These are phyloP conservation scores for Leptomonas pyrrhocoris DNA, from an alignment of 208 protist genomes.

Conservation along the genomic window DNA sequence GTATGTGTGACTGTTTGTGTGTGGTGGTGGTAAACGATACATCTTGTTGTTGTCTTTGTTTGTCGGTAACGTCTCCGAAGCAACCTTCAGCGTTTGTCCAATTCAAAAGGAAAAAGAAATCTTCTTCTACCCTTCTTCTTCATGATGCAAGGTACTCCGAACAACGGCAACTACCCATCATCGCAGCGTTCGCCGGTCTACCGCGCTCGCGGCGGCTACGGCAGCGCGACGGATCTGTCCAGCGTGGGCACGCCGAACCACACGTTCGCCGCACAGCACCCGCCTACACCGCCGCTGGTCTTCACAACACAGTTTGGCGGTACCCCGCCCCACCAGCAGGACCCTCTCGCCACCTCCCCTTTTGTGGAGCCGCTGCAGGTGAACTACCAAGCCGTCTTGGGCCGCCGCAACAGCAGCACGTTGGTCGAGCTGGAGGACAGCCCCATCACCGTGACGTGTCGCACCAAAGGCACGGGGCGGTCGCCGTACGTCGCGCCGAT, in stretches of 20 bases:
- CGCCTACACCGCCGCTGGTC: slow-evolving; percentile 40
- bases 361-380: slow-evolving; percentile 39
- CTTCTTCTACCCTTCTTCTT: too few species aligned
- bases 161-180: slow-evolving; percentile 1
- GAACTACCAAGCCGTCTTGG: slow-evolving; percentile 36
- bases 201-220: slow-evolving; percentile 2
- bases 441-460: slow-evolving; percentile 56
- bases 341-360: slow-evolving; percentile 27
- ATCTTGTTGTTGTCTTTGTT: too few species aligned
- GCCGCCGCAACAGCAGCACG: slow-evolving; percentile 40
- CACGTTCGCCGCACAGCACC: slow-evolving; percentile 17
- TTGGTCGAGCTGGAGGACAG: slow-evolving; percentile 50
- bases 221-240: slow-evolving; percentile 3
- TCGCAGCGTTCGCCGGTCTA: slow-evolving; percentile 10
- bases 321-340: slow-evolving; percentile 24
- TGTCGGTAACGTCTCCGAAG: too few species aligned
- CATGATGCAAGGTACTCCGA: slow-evolving; percentile 13
- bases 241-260: slow-evolving; percentile 7
- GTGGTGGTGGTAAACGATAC: too few species aligned
- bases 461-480: slow-evolving; percentile 41
- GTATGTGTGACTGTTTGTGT: not conserved
- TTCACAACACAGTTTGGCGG: slow-evolving; percentile 40
- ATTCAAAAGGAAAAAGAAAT: too few species aligned
- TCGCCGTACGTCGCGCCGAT: slow-evolving; percentile 53
- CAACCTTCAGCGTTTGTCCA: too few species aligned